Evolutionary conservation across 192 early-diverging fungal species (phyloP).

Genomic region (Gaertneriomyces sp.): DNA sequence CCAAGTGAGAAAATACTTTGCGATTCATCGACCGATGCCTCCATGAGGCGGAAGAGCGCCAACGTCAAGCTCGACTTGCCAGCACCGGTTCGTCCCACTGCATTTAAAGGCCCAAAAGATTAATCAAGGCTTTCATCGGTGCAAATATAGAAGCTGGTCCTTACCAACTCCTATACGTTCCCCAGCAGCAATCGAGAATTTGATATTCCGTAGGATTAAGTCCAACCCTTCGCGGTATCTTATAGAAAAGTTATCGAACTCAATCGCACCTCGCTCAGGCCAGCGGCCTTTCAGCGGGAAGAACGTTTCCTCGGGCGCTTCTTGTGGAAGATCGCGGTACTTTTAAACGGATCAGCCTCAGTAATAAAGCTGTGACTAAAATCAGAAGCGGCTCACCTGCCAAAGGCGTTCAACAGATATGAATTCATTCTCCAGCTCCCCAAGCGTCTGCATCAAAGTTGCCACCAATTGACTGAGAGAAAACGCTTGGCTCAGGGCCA

Average conservation of each 20-base stretch:
- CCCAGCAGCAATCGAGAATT: slow-evolving; percentile 19
- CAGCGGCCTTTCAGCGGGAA: slow-evolving; percentile 37
- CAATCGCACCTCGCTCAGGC: slow-evolving; percentile 41
- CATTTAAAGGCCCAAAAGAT: too few species aligned
- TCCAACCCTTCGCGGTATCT: slow-evolving; percentile 43
- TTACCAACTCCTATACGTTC: slow-evolving; percentile 34
- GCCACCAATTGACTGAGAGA: slow-evolving; percentile 60
- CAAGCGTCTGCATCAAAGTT: slow-evolving; percentile 62
- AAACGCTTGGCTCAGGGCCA: slow-evolving; percentile 25
- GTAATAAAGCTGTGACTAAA: slow-evolving; percentile 22
- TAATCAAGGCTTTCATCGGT: too few species aligned
- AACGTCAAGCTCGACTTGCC: slow-evolving; percentile 23
- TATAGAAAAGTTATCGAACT: slow-evolving; percentile 35
- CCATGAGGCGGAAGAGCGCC: slow-evolving; percentile 27
- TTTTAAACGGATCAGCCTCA: slow-evolving; percentile 46
- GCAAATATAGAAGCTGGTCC: too few species aligned
- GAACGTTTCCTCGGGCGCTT: slow-evolving; percentile 20
- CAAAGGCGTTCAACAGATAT: slow-evolving; percentile 1
- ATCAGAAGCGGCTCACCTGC: too few species aligned
- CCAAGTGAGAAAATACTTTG: slow-evolving; percentile 7
- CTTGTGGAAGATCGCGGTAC: slow-evolving; percentile 31
- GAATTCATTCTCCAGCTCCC: slow-evolving; percentile 37
- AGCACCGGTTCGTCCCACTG: slow-evolving; percentile 35
- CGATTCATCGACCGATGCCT: slow-evolving; percentile 40
- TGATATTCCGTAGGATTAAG: slow-evolving; percentile 35